These are phyloP conservation scores for Podila horticola DNA, from an alignment of 192 early-diverging fungal genomes.

Conservation along the genomic window DNA sequence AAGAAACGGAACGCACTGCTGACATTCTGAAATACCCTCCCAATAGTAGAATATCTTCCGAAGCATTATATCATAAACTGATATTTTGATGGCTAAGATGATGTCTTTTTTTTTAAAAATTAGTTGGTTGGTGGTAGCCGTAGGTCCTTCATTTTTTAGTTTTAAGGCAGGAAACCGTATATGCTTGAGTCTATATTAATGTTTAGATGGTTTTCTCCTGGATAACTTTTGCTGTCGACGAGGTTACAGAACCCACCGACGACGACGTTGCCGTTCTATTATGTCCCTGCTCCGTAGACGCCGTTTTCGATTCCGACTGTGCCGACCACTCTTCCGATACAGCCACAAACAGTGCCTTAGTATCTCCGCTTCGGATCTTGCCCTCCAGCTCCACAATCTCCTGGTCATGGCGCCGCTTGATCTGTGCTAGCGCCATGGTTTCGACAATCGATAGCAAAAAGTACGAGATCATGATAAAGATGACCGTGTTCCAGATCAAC, in stretches of 20 bases:
- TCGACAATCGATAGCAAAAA: constrained; percentile 88
- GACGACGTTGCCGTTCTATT: neutral
- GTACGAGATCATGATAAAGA: constrained; percentile 85
- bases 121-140: neutral
- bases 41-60: too few relatives aligned
- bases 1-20: constrained; percentile 34
- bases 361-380: constrained; percentile 45
- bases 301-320: constrained; percentile 6
- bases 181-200: too few relatives aligned
- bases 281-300: neutral
- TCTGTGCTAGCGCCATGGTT: constrained; percentile 80
- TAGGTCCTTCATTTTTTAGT: neutral
- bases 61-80: neutral
- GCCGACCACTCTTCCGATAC: constrained; percentile 29
- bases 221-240: neutral
- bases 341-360: constrained; percentile 28
- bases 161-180: neutral
- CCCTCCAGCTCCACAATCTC: constrained; percentile 50
- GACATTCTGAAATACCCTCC: constrained; percentile 19
- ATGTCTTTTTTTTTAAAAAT: too few relatives aligned
- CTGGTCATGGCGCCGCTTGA: constrained; percentile 63
- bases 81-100: neutral
- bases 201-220: neutral
- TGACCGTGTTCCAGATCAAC: constrained; percentile 81
- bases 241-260: neutral